phyloP scores from a whole-genome alignment of 2,329 filamentous ascomycete genomes.

The Metarhizium humberi region DNA sequence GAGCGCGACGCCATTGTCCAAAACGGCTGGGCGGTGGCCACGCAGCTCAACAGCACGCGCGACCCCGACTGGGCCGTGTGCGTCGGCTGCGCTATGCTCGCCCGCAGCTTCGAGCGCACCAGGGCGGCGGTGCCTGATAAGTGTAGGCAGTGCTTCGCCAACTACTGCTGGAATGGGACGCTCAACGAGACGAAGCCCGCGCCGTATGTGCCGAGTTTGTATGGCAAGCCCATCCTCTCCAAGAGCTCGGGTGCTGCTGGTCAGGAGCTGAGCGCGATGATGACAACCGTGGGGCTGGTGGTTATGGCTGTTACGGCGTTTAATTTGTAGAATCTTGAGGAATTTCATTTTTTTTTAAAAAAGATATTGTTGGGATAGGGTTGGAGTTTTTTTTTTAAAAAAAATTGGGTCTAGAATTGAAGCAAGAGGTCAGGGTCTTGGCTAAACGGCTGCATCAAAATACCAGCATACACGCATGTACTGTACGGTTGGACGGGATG shows the following conservation, averaged over 20 bases:
- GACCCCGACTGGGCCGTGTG: slow-evolving; percentile 72
- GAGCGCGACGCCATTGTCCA: slow-evolving; percentile 72
- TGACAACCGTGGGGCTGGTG: slow-evolving; percentile 5
- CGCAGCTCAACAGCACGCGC: slow-evolving; percentile 69
- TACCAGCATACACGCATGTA: background rate
- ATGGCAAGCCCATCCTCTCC: slow-evolving; percentile 16
- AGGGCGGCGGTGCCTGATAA: slow-evolving; percentile 57
- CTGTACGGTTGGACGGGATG: background rate
- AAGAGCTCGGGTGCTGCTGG: slow-evolving; percentile 11
- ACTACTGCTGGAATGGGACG: slow-evolving; percentile 93
- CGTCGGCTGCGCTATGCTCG: slow-evolving; percentile 79
- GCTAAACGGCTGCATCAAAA: background rate
- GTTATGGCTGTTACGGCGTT: slow-evolving; percentile 10
- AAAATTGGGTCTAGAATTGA: background rate
- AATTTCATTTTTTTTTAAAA: background rate
- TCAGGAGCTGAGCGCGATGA: background rate
- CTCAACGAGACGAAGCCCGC: slow-evolving; percentile 24
- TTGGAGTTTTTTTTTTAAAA: background rate
- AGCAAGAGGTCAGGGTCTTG: background rate
- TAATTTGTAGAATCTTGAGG: background rate
- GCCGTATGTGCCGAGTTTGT: slow-evolving; percentile 19
- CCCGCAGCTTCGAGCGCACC: slow-evolving; percentile 65
- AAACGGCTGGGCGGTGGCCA: slow-evolving; percentile 80
- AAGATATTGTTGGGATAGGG: background rate
- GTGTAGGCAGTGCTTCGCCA: slow-evolving; percentile 66